Conservation (phyloP, 306 rosid species). For the Pachyrhizus erosus region DNA sequence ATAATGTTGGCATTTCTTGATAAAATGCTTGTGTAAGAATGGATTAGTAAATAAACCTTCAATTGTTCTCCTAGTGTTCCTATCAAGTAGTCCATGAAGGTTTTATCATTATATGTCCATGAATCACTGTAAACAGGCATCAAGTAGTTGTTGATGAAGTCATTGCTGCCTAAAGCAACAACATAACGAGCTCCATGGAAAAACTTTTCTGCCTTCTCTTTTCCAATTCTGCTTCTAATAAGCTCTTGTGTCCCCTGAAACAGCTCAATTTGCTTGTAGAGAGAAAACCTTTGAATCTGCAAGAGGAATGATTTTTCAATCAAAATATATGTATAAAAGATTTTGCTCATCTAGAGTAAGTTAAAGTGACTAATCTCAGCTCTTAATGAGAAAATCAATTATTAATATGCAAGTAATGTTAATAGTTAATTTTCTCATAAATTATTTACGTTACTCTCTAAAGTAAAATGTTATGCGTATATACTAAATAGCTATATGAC, state of each 20-base stretch:
- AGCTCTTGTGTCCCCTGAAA: constrained; percentile 70
- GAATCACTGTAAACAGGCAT: constrained; percentile 87
- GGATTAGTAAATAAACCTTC: constrained; percentile 49
- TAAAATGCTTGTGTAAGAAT: background rate
- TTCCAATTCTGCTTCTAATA: constrained; percentile 67
- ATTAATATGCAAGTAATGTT: background rate
- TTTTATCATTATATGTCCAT: constrained; percentile 81
- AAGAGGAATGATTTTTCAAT: background rate
- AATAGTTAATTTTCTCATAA: background rate
- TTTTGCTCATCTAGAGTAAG: background rate
- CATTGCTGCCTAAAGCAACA: constrained; percentile 92
- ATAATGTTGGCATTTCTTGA: background rate
- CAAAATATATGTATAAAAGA: background rate
- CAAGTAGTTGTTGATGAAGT: constrained; percentile 89
- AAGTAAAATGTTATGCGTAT: background rate
- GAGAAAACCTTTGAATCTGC: constrained; percentile 88
- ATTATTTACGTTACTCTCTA: background rate
- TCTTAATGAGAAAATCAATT: background rate
- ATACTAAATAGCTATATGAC: background rate
- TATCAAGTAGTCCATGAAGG: constrained; percentile 66
- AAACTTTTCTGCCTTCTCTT: constrained; percentile 63
- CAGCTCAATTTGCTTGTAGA: constrained; percentile 78
- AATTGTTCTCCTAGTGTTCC: constrained; percentile 72
- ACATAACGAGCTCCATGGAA: constrained; percentile 73
- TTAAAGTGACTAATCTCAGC: background rate